Evolutionary conservation across 371 early-diverging fungal genomes (phyloP).

Genomic region (Mucor piriformis): DNA sequence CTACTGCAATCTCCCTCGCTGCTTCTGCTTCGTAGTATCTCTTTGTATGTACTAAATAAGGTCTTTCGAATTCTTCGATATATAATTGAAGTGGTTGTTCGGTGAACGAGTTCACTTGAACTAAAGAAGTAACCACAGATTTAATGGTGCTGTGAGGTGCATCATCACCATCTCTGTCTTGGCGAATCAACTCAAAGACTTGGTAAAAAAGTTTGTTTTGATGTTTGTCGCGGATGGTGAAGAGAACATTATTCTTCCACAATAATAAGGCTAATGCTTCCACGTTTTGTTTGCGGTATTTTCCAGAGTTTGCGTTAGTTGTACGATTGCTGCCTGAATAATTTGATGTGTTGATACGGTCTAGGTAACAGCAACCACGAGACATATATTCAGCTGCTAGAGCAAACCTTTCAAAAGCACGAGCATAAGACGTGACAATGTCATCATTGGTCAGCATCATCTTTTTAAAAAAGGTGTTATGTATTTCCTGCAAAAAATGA

Average conservation of each 20-base stretch:
- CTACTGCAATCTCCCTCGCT: conserved; percentile 56
- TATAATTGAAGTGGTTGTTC: conserved; percentile 76
- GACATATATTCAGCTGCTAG: conserved; percentile 69
- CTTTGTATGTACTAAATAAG: conserved; percentile 70
- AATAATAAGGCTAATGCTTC: conserved; percentile 74
- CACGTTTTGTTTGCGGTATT: conserved; percentile 66
- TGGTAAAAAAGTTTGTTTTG: conserved; percentile 73
- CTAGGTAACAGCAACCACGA: conserved; percentile 75
- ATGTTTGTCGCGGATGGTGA: conserved; percentile 60
- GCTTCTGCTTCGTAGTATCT: conserved; percentile 79
- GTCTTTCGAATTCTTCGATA: conserved; percentile 79
- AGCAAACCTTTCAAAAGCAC: conserved; percentile 72
- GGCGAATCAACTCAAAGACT: conserved; percentile 69
- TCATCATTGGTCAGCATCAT: conserved; percentile 67
- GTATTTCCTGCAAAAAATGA: neutral
- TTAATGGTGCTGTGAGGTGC: conserved; percentile 61
- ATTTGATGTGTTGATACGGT: conserved; percentile 55
- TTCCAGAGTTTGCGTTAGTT: conserved; percentile 23
- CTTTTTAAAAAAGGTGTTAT: conserved; percentile 28
- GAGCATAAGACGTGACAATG: conserved; percentile 72
- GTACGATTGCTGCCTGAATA: conserved; percentile 17
- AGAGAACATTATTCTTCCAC: conserved; percentile 75
- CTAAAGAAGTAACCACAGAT: conserved; percentile 64
- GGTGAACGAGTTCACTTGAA: conserved; percentile 69
- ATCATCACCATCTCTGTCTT: conserved; percentile 72